Percentiles rank a stretch among this genome's conserved stretches.
Evolutionary conservation across 1,284 basidiomycete genomes (phyloP).

Genomic region (Puccinia brachypodii): DNA sequence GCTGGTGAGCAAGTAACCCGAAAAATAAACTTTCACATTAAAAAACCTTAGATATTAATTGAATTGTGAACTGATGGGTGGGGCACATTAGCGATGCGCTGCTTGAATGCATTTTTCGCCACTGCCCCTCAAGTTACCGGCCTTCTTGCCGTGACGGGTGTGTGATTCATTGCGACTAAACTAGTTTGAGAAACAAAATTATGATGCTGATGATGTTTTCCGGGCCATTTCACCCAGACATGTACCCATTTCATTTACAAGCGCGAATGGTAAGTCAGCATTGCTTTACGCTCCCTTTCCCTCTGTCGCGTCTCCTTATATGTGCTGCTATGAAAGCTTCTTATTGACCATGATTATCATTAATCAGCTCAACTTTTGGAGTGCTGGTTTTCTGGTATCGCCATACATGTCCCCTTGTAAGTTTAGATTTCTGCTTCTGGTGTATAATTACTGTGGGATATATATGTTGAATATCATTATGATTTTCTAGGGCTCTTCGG

Average conservation of each 20-base stretch:
- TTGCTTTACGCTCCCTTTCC: conserved; percentile 56
- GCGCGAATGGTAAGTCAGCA: conserved; percentile 73
- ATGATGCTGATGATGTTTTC: conserved; percentile 63
- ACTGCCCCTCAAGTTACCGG: conserved; percentile 58
- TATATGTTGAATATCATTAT: too few relatives aligned
- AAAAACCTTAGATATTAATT: background rate
- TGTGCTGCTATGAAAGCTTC: background rate
- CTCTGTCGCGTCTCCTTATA: too few relatives aligned
- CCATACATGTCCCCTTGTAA: conserved; percentile 39
- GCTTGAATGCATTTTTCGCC: conserved; percentile 70
- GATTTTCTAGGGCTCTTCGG: conserved; percentile 40
- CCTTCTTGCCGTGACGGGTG: conserved; percentile 17
- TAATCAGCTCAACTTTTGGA: conserved; percentile 59
- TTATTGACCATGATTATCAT: background rate
- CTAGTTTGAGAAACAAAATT: conserved; percentile 60
- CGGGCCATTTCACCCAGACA: conserved; percentile 58
- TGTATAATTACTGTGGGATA: too few relatives aligned
- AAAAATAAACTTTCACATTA: background rate
- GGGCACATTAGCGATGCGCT: conserved; percentile 67
- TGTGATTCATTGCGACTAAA: conserved; percentile 57
- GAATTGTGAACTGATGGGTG: background rate
- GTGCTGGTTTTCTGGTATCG: conserved; percentile 49
- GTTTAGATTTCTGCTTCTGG: background rate
- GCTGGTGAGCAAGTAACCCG: conserved; percentile 39
- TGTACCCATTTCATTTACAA: conserved; percentile 73